Percentiles rank a stretch among this genome's conserved stretches.
Evolutionary conservation across 2,329 filamentous ascomycete genomes (phyloP).

Genomic region (Penicillium sp.): DNA sequence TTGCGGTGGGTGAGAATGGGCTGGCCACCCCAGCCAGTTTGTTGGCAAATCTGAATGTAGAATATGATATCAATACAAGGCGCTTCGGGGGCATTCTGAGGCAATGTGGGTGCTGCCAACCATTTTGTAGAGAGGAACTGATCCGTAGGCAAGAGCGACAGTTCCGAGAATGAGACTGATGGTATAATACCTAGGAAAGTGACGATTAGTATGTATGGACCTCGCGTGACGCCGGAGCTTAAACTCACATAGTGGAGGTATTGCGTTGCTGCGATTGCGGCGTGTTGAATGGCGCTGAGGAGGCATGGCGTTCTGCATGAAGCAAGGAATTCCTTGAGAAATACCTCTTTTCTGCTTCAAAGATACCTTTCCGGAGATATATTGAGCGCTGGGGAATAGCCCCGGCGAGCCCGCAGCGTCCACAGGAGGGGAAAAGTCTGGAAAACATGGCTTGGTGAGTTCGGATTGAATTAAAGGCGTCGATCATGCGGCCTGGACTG

Average conservation of each 20-base stretch:
- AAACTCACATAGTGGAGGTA: slow-evolving; percentile 57
- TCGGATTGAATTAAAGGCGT: slow-evolving; percentile 17
- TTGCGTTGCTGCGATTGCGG: slow-evolving; percentile 53
- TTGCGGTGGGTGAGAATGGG: slow-evolving; percentile 81
- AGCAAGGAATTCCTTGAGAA: slow-evolving; percentile 39
- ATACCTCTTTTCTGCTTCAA: slow-evolving; percentile 32
- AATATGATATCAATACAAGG: background rate
- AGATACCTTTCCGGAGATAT: slow-evolving; percentile 19
- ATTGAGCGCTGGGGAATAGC: slow-evolving; percentile 16
- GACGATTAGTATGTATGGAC: background rate
- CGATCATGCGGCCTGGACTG: slow-evolving; percentile 14
- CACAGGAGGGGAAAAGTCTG: slow-evolving; percentile 30
- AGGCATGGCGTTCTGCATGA: slow-evolving; percentile 30
- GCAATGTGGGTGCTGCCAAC: slow-evolving; percentile 37
- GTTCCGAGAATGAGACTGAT: slow-evolving; percentile 67
- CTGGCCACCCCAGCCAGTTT: slow-evolving; percentile 82
- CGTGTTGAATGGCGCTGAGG: slow-evolving; percentile 38
- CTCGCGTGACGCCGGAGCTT: background rate
- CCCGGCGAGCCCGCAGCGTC: slow-evolving; percentile 24
- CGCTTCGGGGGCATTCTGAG: background rate
- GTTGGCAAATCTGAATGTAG: slow-evolving; percentile 52
- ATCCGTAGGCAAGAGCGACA: slow-evolving; percentile 67
- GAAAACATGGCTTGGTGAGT: slow-evolving; percentile 33
- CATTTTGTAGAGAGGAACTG: slow-evolving; percentile 71
- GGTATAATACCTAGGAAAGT: slow-evolving; percentile 61